Evolutionary conservation across 2,329 filamentous ascomycete species (phyloP).

Genomic region (Pseudohalonectria lignicola): DNA sequence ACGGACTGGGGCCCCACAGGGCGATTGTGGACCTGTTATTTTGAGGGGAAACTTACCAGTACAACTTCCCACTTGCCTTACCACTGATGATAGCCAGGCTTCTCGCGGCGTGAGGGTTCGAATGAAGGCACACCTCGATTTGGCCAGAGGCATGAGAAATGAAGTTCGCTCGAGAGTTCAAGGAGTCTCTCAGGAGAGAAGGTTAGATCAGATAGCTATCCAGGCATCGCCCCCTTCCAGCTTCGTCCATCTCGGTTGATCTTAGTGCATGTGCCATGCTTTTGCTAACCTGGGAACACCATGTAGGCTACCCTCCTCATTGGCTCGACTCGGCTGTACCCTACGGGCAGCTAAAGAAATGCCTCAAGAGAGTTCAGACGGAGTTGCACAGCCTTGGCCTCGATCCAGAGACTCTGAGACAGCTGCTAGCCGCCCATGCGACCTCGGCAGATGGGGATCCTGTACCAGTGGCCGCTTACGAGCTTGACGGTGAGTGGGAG

Average conservation of each 20-base stretch:
- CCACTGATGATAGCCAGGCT: too few species aligned
- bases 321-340: constrained; percentile 68
- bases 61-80: too few species aligned
- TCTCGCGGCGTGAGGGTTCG: too few species aligned
- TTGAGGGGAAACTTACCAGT: too few species aligned
- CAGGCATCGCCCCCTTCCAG: too few species aligned
- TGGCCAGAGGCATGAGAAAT: too few species aligned
- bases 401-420: constrained; percentile 57
- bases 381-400: constrained; percentile 65
- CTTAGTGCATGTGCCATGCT: too few species aligned
- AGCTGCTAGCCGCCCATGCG: constrained; percentile 44
- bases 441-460: constrained; percentile 18
- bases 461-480: constrained; percentile 31
- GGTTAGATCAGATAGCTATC: constrained; percentile 21
- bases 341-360: constrained; percentile 80
- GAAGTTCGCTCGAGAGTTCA: constrained; percentile 81
- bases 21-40: too few species aligned
- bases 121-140: too few species aligned
- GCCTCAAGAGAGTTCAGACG: constrained; percentile 66
- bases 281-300: too few species aligned
- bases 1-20: too few species aligned
- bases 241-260: too few species aligned
- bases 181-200: constrained; percentile 55
- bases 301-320: constrained; percentile 61
- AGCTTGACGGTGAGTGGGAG: constrained; percentile 41